Conservation (phyloP, 345 rosid genomes). For the Salix purpurea region DNA sequence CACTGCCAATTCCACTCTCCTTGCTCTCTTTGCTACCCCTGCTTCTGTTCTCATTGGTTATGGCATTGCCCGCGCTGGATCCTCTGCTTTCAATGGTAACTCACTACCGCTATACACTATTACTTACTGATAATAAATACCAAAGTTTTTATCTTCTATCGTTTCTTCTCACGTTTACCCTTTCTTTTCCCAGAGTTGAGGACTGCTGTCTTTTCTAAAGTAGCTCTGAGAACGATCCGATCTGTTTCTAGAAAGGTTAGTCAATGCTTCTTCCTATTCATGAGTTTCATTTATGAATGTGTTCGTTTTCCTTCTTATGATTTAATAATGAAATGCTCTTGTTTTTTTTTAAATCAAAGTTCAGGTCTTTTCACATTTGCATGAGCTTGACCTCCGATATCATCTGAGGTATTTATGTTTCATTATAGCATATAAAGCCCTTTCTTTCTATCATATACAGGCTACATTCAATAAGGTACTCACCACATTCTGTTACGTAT, state of each 20-base stretch:
- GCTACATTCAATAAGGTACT: background rate
- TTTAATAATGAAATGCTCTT: background rate
- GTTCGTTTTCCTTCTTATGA: background rate
- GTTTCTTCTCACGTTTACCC: background rate
- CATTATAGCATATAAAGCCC: background rate
- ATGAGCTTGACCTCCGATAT: slow-evolving; percentile 81
- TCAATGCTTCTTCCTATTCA: slow-evolving; percentile 4
- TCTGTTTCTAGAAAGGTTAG: slow-evolving; percentile 86
- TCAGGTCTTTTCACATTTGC: slow-evolving; percentile 93
- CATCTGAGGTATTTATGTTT: slow-evolving; percentile 64
- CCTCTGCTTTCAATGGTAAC: slow-evolving; percentile 89
- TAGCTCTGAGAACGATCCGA: slow-evolving; percentile 83
- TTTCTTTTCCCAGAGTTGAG: slow-evolving; percentile 65
- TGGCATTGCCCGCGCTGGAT: slow-evolving; percentile 79
- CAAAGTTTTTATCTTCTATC: background rate
- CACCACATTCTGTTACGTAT: slow-evolving; percentile 6
- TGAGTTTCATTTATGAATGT: background rate
- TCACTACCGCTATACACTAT: background rate
- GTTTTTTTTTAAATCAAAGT: background rate
- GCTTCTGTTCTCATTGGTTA: slow-evolving; percentile 81
- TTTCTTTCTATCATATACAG: background rate
- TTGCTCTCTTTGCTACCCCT: slow-evolving; percentile 77
- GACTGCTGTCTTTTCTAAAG: slow-evolving; percentile 93
- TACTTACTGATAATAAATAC: background rate
- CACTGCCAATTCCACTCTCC: slow-evolving; percentile 54